Evolutionary conservation across 2,329 filamentous ascomycete genomes (phyloP), one percentile per base, ranked within the genome.

Genomic region (Hypoxylon sp.): DNA sequence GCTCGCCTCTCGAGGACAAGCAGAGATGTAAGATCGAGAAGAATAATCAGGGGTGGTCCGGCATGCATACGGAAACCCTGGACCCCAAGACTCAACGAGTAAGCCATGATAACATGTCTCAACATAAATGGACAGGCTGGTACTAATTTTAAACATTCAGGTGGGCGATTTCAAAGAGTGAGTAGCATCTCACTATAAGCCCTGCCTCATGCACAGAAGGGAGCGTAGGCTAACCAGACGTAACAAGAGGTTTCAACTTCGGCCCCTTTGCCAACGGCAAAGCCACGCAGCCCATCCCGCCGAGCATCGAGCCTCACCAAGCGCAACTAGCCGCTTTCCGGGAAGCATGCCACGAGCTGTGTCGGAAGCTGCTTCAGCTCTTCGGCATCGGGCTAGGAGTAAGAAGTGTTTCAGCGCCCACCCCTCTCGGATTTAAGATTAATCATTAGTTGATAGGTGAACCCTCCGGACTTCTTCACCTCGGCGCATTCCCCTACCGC

Each of bases 161-260:
- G 85, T 90, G 33, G 93, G 93, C 14, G 94, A 97, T 77, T 94
- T 93, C 74, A 97, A 97, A 85, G 93, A 97, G 93, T 95, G 81
- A 75, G 82, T 74, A 14, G 44, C 42, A 71, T 13, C 62, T 3
- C 25, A 27, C 25, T 3, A 27, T 27, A 27, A 27, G 25, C 25
- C 31, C 8, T 48, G 30, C 54, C 31, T 20, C 6, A n/a, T 53
- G 13, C n/a, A 33, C 51, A 59, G 20, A 64, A 61, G 20, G n/a
- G 37, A 31, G 20, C 33, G 10, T n/a, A 44, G 27, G 55, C 65
- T 68, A 51, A 71, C 20, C 0, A 3, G 6, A 53, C n/a, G 11
- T 31, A 6, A 42, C 17, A 69, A 96, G 94, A 83, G 94, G 92
- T 40, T 95, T 98, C 85, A 99, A 98, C 82, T 92, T 98, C 77